Conservation (phyloP, 2,329 filamentous ascomycete species). For the Aspergillus melleus region DNA sequence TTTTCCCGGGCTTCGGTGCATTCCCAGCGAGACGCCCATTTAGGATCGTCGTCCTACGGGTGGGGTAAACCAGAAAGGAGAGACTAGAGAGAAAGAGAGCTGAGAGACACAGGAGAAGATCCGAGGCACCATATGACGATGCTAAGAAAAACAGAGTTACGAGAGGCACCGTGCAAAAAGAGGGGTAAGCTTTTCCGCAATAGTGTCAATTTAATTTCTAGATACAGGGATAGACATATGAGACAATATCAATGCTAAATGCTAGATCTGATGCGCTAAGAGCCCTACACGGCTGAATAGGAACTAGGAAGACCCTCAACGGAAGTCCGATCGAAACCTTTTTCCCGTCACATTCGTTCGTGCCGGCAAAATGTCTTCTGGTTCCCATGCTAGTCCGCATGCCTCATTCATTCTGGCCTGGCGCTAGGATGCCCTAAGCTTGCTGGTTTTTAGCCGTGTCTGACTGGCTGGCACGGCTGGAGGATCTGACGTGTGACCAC, state of each 20-base stretch:
- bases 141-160: background rate
- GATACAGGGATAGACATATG: slow-evolving; percentile 11
- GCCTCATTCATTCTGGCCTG: background rate
- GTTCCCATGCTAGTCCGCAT: background rate
- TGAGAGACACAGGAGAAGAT: background rate
- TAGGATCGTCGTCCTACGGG: slow-evolving; percentile 5
- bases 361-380: background rate
- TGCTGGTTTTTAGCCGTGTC: background rate
- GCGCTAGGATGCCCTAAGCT: background rate
- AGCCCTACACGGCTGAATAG: slow-evolving; percentile 8
- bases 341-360: background rate
- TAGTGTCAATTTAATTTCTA: slow-evolving; percentile 7
- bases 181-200: background rate
- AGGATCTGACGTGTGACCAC: slow-evolving; percentile 7
- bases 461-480: background rate
- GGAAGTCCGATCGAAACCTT: background rate
- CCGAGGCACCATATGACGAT: slow-evolving; percentile 10
- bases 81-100: background rate
- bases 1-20: background rate
- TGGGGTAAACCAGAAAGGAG: background rate
- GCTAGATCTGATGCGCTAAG: slow-evolving; percentile 18
- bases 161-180: background rate
- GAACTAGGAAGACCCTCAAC: background rate
- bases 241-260: slow-evolving; percentile 18
- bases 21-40: background rate